phyloP scores from a whole-genome alignment of 2,329 filamentous ascomycete genomes.

The Dothiorella sarmentorum region DNA sequence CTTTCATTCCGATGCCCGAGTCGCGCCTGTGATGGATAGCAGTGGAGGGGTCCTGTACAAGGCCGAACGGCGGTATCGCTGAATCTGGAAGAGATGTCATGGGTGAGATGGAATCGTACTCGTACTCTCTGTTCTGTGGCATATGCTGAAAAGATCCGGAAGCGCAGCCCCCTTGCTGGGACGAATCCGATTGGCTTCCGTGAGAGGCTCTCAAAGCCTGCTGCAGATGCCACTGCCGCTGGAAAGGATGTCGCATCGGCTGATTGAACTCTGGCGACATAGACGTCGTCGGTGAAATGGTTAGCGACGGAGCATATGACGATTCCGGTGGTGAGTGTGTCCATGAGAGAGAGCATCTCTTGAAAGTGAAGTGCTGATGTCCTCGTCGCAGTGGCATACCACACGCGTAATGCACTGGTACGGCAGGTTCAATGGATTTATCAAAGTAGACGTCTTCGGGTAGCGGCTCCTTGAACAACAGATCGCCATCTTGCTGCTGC shows the following conservation, averaged over 20 bases:
- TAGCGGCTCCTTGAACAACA: background rate
- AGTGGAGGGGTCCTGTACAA: background rate
- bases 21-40: background rate
- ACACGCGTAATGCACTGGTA: constrained; percentile 11
- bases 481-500: background rate
- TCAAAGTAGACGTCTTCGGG: constrained; percentile 14
- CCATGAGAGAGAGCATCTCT: background rate
- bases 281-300: background rate
- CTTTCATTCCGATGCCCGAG: background rate
- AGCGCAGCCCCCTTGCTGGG: background rate
- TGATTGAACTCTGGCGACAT: background rate
- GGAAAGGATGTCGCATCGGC: background rate
- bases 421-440: background rate
- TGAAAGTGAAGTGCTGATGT: background rate
- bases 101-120: background rate
- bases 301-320: background rate
- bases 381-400: background rate
- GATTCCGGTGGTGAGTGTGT: background rate
- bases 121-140: background rate
- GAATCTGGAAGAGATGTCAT: background rate
- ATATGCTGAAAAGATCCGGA: background rate
- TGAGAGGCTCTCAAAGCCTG: background rate
- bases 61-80: too few species aligned
- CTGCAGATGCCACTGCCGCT: too few species aligned
- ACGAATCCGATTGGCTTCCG: background rate